Evolutionary conservation across 495 filamentous ascomycete species (phyloP), one percentile per base, ranked within the genome.

Genomic region (Tuber borchii): DNA sequence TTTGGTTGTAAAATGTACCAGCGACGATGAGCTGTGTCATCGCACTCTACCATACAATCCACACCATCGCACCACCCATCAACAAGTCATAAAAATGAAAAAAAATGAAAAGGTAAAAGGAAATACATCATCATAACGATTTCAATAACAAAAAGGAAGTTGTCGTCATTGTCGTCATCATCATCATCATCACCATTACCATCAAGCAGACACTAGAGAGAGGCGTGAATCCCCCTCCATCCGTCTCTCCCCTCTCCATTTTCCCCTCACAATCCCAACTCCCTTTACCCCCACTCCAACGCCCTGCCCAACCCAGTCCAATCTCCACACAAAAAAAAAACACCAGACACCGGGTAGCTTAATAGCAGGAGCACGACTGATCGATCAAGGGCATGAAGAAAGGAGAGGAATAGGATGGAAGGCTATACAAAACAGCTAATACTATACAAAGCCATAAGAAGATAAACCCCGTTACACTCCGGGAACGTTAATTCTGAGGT

Each of bases 101-200:
- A 61, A 61, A 4, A 8, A 14, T 4, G 20, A 26, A 61, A 61
- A 16, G 17, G 17, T 1, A 46, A 46, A 46, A 46, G n/a, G 51
- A n/a, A 61, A 61, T 61, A 31, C 51, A 61, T 61, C 22, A 56
- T 56, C 51, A 61, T 61, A 61, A 61, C 51, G 51, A 61, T 31
- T 16, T 61, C 51, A 61, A 14, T 31, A 61, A 61, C 12, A 31
- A 61, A 31, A 61, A 61, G 26, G 51, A 61, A 31, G 12, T 31
- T 61, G 26, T 61, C 51, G 26, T 61, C 51, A 61, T 61, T 10
- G 10, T 26, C 51, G n/a, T 31, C 22, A 31, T 16, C n/a, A n/a
- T 20, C 45, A 48, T 48, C 20, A 61, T 31, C 51, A 31, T 16
- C n/a, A 56, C 4, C 45, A 48, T 48, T 19, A 22, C 20, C 20